Percentiles rank a stretch among this genome's conserved stretches.
phyloP scores from a whole-genome alignment of 306 rosid genomes.

The Sechiopsis laciniata region DNA sequence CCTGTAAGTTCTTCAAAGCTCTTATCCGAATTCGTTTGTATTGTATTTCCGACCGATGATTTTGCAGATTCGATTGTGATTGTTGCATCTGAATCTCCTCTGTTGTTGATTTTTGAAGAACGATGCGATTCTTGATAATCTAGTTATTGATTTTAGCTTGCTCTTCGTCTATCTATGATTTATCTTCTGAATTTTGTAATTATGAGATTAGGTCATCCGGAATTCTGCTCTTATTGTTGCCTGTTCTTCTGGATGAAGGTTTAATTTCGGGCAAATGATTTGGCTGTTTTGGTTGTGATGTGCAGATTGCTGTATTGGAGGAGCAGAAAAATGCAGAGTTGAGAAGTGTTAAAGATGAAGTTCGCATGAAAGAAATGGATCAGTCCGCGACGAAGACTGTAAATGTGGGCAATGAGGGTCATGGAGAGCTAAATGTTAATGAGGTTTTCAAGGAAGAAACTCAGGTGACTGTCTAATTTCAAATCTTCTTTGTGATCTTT shows the following conservation, averaged over 20 bases:
- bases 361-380: slow-evolving; percentile 16
- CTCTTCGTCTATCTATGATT: neutral
- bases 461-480: slow-evolving; percentile 32
- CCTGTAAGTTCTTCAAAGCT: slow-evolving; percentile 44
- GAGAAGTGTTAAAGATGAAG: slow-evolving; percentile 36
- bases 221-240: neutral
- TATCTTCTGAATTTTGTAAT: neutral
- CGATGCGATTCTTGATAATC: neutral
- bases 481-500: neutral
- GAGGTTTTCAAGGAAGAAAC: slow-evolving; percentile 42
- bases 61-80: neutral
- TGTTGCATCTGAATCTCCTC: neutral
- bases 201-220: neutral
- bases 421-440: slow-evolving; percentile 35
- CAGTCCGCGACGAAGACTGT: slow-evolving; percentile 25
- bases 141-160: neutral
- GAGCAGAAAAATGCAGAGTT: slow-evolving; percentile 52
- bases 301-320: slow-evolving; percentile 76
- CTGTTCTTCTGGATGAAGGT: neutral
- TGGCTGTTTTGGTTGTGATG: slow-evolving; percentile 6
- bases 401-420: slow-evolving; percentile 28
- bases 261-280: neutral
- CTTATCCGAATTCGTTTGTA: neutral
- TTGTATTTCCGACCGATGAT: neutral
- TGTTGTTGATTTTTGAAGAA: neutral